Evolutionary conservation across 345 rosid genomes (phyloP), one percentile per base, ranked within the genome.

Genomic region (Erucastrum elatum): DNA sequence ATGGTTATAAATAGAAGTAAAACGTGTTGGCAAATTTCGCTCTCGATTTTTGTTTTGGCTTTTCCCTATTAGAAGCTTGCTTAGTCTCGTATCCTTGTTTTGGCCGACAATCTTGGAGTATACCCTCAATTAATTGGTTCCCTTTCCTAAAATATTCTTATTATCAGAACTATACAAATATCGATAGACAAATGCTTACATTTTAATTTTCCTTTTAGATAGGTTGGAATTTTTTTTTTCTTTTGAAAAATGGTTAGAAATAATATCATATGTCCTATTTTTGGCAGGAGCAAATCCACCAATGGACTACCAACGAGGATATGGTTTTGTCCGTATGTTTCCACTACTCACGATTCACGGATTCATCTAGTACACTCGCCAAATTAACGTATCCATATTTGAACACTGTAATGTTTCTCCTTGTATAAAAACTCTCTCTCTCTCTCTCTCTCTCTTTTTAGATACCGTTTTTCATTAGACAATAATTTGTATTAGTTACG

Each of bases 251-350:
- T 21, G 3, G 58, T 51, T 15, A n/a, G 8, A 15, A n/a, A 51
- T 51, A 51, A 51, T 51, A 15, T 51, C 53, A 46, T 46, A 13
- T 12, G 33, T 4, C 30, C 9, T 68, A 16, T 12, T 68, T 46
- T 31, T 56, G 75, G 49, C 17, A 71, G 81, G 66, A 71, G 33
- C 61, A 77, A 71, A 77, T 71, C 76, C 46, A 64, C 66, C 71
- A 49, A 71, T 64, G 64, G 26, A 64, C 71, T 70, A 53, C 16
- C 31, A 53, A 46, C 81, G 58, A 77, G 60, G 76, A 77, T 77
- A 64, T 77, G 46, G 61, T 65, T 70, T 77, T 71, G 76, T 78
- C 67, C 66, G 34, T 70, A 77, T 71, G 76, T 77, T 71, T 46
- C 66, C 67, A 77, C 75, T 63, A 64, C 71, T 70, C 75, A 55